A percentile compares a stretch with the other conserved stretches of the same genome.
Evolutionary conservation across 441 rosid species (phyloP).

Genomic region (Croton laevigatus): DNA sequence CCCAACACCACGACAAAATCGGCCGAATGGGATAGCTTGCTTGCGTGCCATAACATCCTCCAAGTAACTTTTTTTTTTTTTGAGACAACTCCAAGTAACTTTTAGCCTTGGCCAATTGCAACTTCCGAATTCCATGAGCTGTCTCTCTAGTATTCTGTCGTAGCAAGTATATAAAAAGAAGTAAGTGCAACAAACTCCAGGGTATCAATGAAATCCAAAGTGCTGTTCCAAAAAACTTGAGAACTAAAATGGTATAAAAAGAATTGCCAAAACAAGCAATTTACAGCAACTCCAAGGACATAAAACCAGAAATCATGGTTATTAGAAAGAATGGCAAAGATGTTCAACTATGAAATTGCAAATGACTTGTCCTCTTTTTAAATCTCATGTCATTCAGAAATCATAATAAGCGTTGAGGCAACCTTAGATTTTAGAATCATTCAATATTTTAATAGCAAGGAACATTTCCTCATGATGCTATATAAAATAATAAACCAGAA

Average conservation of each 20-base stretch:
- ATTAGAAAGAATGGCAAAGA: not conserved
- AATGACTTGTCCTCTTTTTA: not conserved
- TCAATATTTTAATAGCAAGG: not conserved
- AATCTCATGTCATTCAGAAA: not conserved
- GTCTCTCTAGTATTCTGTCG: slow-evolving; percentile 87
- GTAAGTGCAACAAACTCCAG: not conserved
- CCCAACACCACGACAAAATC: slow-evolving; percentile 92
- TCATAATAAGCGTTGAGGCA: not conserved
- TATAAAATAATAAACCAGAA: no score
- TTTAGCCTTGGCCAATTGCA: slow-evolving; percentile 81
- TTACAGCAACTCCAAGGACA: not conserved
- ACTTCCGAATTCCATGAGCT: slow-evolving; percentile 68
- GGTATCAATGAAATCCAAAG: not conserved
- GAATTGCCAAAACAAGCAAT: not conserved
- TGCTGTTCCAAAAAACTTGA: not conserved
- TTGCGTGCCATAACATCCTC: slow-evolving; percentile 97
- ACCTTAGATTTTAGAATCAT: not conserved
- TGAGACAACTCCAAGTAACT: slow-evolving; percentile 87
- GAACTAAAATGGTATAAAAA: not conserved
- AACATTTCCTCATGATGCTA: no score
- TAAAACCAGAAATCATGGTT: not conserved
- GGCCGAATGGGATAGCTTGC: slow-evolving; percentile 95
- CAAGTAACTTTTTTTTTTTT: slow-evolving; percentile 86
- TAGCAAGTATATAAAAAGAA: not conserved
- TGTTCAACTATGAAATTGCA: not conserved